Evolutionary conservation across 306 rosid genomes (phyloP), one percentile per base, ranked within the genome.

Genomic region (Coriaria nepalensis): DNA sequence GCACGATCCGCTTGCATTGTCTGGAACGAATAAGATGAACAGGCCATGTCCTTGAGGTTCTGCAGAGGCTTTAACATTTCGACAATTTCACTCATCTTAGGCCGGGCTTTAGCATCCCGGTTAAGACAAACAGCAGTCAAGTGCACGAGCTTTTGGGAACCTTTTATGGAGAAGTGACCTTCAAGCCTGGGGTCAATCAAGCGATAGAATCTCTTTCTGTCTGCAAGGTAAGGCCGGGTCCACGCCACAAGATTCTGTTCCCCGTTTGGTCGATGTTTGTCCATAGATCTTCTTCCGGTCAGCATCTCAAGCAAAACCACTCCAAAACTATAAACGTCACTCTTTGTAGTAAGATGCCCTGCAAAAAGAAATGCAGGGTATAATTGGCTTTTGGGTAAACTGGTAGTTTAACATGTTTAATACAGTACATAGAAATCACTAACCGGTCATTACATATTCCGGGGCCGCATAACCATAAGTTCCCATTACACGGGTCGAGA

Each of bases 401-500:
- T 53, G 13, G 8, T 32, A 41, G 10, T 41, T 42, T 39, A 29
- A 41, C 40, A 54, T 6, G 40, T 41, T 41, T 20, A 20, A 20
- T 20, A 20, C 3, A 3, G 29, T 6, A 55, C 6, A 5, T 37
- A 9, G 8, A n/a, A 57, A 9, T 4, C 49, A 43, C 73, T 65
- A 54, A 88, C 96, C 96, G 4, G 96, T 88, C 96, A 88, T 88
- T 49, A 88, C 96, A 63, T 88, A 88, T 70, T 88, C 96, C 12
- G 96, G 96, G 40, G 96, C 96, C 35, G 96, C 96, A 15, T 88
- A 88, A 52, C 96, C 96, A 53, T 88, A 88, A 14, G 96, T 88
- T 74, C 96, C 96, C 96, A 88, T 88, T 57, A 88, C 96, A 32
- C 96, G 88, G 37, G 96, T 88, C 14, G 96, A 88, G 47, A 88